phyloP scores from a whole-genome alignment of 148 eudicot species.

The Chenopodium album region DNA sequence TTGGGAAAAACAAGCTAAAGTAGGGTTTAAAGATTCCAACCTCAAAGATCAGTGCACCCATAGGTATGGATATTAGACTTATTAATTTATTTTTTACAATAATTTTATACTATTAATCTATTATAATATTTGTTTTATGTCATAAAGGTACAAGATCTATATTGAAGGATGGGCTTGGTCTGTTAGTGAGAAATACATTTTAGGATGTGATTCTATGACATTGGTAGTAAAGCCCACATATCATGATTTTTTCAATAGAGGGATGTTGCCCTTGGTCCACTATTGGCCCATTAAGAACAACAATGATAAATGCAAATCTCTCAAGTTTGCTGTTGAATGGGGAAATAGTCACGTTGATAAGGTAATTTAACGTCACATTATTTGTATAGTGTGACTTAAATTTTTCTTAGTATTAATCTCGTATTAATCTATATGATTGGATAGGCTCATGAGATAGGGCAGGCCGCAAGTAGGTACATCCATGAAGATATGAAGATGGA shows the following conservation, averaged over 20 bases:
- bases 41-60: slow-evolving; percentile 52
- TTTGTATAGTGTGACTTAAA: not conserved
- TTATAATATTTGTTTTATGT: not conserved
- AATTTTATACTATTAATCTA: not conserved
- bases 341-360: slow-evolving; percentile 52
- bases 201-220: slow-evolving; percentile 59
- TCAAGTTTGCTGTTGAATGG: slow-evolving; percentile 67
- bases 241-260: slow-evolving; percentile 46
- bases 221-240: slow-evolving; percentile 42
- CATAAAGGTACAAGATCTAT: slow-evolving; percentile 52
- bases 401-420: not conserved
- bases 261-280: slow-evolving; percentile 48
- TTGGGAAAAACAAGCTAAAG: slow-evolving; percentile 30
- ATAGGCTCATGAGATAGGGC: slow-evolving; percentile 45
- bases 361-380: slow-evolving; percentile 26
- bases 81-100: no score
- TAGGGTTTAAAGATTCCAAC: slow-evolving; percentile 46
- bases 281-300: slow-evolving; percentile 56
- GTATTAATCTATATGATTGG: not conserved
- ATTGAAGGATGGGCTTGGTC: slow-evolving; percentile 81
- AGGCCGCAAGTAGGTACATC: slow-evolving; percentile 38
- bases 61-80: slow-evolving; percentile 18
- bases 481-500: slow-evolving; percentile 51
- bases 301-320: slow-evolving; percentile 42
- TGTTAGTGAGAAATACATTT: slow-evolving; percentile 60